Evolutionary conservation across 768 basidiomycete genomes (phyloP).

Genomic region (Hypholoma sublateritium): DNA sequence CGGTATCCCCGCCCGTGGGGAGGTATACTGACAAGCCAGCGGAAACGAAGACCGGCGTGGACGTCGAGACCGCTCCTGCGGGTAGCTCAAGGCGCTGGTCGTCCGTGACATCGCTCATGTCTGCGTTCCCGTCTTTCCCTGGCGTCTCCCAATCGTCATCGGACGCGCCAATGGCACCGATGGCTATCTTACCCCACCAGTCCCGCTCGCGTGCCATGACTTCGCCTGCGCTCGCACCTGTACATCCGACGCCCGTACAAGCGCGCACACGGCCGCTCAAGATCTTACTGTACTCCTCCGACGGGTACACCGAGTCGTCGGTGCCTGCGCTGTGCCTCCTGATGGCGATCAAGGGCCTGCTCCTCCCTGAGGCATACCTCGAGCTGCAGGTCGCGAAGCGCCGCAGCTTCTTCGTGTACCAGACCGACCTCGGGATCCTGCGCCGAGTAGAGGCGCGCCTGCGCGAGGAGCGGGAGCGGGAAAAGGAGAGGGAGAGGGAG

Average conservation of each 20-base stretch:
- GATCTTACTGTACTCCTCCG: conserved; percentile 77
- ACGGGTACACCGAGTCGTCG: conserved; percentile 92
- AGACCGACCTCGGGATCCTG: conserved; percentile 72
- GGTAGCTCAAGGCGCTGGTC: conserved; percentile 39
- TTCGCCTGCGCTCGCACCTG: conserved; percentile 26
- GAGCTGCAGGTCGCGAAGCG: conserved; percentile 81
- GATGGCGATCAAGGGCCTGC: conserved; percentile 70
- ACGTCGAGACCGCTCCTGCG: conserved; percentile 9
- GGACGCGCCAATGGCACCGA: conserved; percentile 21
- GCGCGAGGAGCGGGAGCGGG: conserved; percentile 41
- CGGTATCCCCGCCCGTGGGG: conserved; percentile 29
- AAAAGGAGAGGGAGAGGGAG: conserved; percentile 31
- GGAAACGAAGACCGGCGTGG: conserved; percentile 14
- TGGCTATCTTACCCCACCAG: conserved; percentile 22
- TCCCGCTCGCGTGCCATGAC: conserved; percentile 33
- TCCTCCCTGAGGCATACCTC: conserved; percentile 88
- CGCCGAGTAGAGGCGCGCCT: conserved; percentile 61
- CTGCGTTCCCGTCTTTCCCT: conserved; percentile 35
- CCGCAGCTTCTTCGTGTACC: conserved; percentile 92
- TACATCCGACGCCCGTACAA: conserved; percentile 23
- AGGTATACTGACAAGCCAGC: conserved; percentile 4
- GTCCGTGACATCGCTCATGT: conserved; percentile 39
- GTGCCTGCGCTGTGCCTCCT: conserved; percentile 84
- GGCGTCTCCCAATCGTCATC: conserved; percentile 12
- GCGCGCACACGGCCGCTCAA: conserved; percentile 63